Evolutionary conservation across 2,329 filamentous ascomycete genomes (phyloP), one percentile per base, ranked within the genome.

Genomic region (Taxawa tesnikishii): DNA sequence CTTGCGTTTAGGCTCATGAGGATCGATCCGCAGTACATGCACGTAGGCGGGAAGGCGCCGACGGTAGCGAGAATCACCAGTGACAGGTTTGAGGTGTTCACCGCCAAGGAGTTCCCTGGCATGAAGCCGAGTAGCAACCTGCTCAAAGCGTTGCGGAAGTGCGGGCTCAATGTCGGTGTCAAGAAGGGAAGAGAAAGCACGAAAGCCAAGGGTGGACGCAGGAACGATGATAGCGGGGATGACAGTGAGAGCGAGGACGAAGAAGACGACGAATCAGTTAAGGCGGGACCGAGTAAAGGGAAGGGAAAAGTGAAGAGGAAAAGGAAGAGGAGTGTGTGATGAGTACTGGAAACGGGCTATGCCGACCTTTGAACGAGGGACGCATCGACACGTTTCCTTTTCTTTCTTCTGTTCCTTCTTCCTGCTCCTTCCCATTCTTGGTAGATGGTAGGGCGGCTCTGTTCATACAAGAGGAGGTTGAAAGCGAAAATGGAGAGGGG

Each of bases 21-120:
- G 38, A 68, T 88, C 26, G 75, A 85, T 42, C 75, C 76, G 2
- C 57, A 56, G 21, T 60, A 62, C 29, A 68, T 74, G 54, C 59
- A 60, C 10, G 67, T 67, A 3, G 74, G 72, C 16, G 58, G 56
- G 4, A 59, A 55, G 31, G 63, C 61, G 23, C 59, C 58, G 4
- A 63, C 63, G 32, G 56, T 68, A n/a, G 65, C 63, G 6, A 60
- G 61, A 37, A 57, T 63, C 11, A 67, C 75, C 56, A 83, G 75
- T 48, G 73, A 82, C 11, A 60, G 75, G n/a, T 87, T 90, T 48
- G 75, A 71, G 9, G 82, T 87, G 6, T 87, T 79, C 53, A 85
- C 79, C 26, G 83, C 83, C 26, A 90, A 88, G 51, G 82, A 88
- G 49, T 90, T 90, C 38, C 80, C 81, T 0, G 83, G 83, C 5